Conservation (phyloP, 257 asterid genomes). For the Verbena officinalis region DNA sequence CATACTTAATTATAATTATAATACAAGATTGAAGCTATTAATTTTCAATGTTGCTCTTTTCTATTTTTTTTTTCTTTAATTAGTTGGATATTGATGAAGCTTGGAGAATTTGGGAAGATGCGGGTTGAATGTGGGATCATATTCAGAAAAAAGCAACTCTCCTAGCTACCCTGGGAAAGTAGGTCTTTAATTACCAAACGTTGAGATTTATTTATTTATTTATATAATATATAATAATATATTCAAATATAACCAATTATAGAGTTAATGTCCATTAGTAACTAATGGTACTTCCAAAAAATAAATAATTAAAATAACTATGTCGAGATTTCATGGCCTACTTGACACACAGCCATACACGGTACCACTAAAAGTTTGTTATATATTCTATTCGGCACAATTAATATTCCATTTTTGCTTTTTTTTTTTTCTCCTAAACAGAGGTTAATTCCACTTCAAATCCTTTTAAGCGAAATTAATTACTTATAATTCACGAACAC, state of each 20-base stretch:
- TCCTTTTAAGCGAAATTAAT: too few species aligned
- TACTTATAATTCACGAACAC: too few species aligned
- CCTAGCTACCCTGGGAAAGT: background rate
- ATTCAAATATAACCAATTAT: background rate
- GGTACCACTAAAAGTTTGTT: background rate
- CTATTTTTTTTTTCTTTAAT: background rate
- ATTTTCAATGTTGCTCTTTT: background rate
- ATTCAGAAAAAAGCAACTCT: constrained; percentile 6
- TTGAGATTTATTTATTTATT: background rate
- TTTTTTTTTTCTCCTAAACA: background rate
- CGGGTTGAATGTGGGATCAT: background rate
- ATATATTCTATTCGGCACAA: background rate
- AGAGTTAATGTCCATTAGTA: background rate
- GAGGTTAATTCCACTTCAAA: background rate
- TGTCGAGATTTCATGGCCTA: constrained; percentile 2
- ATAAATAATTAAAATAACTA: background rate
- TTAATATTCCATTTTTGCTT: background rate
- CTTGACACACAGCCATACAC: constrained; percentile 2
- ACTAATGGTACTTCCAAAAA: background rate
- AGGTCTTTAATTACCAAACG: background rate
- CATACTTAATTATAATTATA: background rate
- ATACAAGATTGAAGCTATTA: background rate
- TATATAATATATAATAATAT: too few species aligned
- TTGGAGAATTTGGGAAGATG: background rate
- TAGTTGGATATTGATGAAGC: background rate